A percentile compares a stretch with the other conserved stretches of the same genome.
phyloP scores from a whole-genome alignment of 177 flowering plant genomes.

The Vitis hybrid region DNA sequence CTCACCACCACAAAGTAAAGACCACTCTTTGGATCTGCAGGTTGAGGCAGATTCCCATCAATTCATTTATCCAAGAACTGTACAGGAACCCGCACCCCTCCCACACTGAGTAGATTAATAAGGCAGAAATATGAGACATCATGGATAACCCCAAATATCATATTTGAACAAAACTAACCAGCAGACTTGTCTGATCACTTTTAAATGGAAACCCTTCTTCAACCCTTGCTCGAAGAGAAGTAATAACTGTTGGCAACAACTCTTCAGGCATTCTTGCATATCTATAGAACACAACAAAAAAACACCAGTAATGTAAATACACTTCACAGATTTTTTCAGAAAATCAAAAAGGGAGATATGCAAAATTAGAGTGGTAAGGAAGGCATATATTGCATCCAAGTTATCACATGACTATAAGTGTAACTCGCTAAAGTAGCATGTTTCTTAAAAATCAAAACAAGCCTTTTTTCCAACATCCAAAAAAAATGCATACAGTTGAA shows the following conservation, averaged over 20 bases:
- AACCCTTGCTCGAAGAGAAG: constrained; percentile 45
- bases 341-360: constrained; percentile 4
- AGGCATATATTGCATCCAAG: not conserved
- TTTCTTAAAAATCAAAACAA: not conserved
- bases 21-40: no score
- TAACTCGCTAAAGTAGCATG: not conserved
- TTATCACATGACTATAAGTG: not conserved
- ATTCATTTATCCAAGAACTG: no score
- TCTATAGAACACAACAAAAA: constrained; percentile 35
- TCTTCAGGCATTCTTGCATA: constrained; percentile 86
- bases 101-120: no score
- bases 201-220: constrained; percentile 50
- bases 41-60: no score
- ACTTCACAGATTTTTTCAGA: not conserved
- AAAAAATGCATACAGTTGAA: not conserved
- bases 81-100: no score
- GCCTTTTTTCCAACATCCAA: not conserved
- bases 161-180: constrained; percentile 53
- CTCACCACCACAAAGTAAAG: no score
- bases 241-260: constrained; percentile 65
- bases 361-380: not conserved
- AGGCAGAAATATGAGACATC: not conserved
- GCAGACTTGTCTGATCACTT: constrained; percentile 65
- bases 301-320: not conserved
- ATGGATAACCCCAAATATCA: constrained; percentile 4